Evolutionary conservation across 129 eudicot genomes (phyloP).

Genomic region (Lactuca saligna): DNA sequence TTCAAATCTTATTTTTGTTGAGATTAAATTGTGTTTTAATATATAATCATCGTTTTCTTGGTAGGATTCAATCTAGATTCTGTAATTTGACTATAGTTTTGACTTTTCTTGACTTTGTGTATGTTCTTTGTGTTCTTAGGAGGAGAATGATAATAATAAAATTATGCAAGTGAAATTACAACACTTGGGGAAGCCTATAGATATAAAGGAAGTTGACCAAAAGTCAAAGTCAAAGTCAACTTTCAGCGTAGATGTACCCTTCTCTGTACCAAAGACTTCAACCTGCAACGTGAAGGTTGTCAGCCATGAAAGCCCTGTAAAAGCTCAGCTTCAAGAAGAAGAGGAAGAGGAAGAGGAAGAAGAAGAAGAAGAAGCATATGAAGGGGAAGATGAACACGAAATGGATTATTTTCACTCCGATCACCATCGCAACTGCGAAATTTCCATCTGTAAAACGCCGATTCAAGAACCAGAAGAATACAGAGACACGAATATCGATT

Average conservation of each 20-base stretch:
- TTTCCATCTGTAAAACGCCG: constrained; percentile 4
- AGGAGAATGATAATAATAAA: constrained; percentile 23
- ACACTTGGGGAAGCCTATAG: constrained; percentile 30
- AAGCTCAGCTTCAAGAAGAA: constrained; percentile 16
- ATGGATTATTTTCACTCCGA: constrained; percentile 37
- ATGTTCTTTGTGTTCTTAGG: constrained; percentile 39
- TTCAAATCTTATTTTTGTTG: neutral
- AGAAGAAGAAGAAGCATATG: constrained; percentile 59
- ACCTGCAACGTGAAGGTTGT: constrained; percentile 55
- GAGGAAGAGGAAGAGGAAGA: constrained; percentile 28
- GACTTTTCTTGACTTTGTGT: neutral
- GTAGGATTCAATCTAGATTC: neutral
- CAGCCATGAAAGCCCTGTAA: constrained; percentile 52
- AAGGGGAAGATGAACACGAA: constrained; percentile 75
- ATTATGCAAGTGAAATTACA: constrained; percentile 51
- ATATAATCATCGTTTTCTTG: constrained; percentile 10
- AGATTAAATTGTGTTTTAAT: neutral
- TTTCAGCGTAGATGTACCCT: constrained; percentile 53
- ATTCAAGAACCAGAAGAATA: constrained; percentile 34
- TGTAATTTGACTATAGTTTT: constrained; percentile 15
- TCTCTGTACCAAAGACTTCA: constrained; percentile 40
- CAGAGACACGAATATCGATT: neutral
- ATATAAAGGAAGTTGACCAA: constrained; percentile 24
- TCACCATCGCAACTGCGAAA: constrained; percentile 33
- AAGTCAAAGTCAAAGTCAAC: constrained; percentile 37